Evolutionary conservation across 331 rosid genomes (phyloP), one percentile per base, ranked within the genome.

Genomic region (Dryas integrifolia): DNA sequence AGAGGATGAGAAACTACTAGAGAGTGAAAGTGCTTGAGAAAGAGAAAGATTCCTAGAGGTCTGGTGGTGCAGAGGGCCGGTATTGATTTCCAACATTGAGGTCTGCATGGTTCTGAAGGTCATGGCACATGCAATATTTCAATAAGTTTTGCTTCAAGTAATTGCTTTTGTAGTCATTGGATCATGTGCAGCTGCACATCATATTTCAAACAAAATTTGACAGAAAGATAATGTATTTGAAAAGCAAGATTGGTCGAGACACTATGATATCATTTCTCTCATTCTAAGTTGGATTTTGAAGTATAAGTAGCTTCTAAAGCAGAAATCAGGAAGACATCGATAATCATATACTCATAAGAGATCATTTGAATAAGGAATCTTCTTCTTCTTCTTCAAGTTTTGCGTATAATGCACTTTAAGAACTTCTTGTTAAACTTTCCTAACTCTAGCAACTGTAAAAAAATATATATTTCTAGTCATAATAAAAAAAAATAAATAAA

Each of bases 1-100:
- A 1, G 7, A 44, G 48, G 48, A 14, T 3, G 8, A 41, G 7
- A 4, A 15, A n/a, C 4, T 15, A 1, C 5, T 4, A 15, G 1
- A 6, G 9, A 40, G 13, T 62, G 67, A n/a, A 62, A 15, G 0
- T 62, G 47, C 24, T 39, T n/a, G 2, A 9, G 49, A 41, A 14
- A 39, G 67, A 62, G 67, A 60, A 44, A 12, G 50, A n/a, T 15
- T n/a, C 50, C 8, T 43, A 62, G 49, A 62, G 67, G 38, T 56
- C 12, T 21, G 12, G 0, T 5, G 0, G 35, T 60, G 16, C 65
- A 38, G 5, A 38, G 9, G 46, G 11, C 14, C 30, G 7, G 11
- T 58, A 40, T 56, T 21, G 61, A 21, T 13, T 41, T 40, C 21
- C 46, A 60, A 62, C 6, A 62, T 62, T 8, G 1, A 24, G 7